These are phyloP conservation scores for Populus ilicifolia DNA, from an alignment of 345 rosid species.

Conservation along the genomic window DNA sequence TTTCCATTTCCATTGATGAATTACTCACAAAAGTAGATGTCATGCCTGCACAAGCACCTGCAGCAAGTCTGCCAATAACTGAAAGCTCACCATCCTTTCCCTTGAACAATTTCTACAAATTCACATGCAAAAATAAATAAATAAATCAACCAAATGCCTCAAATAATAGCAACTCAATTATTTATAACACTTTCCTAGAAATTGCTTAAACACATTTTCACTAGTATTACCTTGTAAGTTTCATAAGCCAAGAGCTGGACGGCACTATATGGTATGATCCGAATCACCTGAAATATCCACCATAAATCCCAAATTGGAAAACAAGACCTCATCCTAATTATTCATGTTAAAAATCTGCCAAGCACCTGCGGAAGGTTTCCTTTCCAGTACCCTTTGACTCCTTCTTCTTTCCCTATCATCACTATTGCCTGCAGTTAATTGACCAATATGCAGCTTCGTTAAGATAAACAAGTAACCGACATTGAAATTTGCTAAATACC, in stretches of 20 bases:
- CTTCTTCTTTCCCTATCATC: constrained; percentile 82
- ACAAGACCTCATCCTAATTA: background rate
- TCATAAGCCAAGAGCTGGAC: constrained; percentile 95
- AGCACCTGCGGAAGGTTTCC: constrained; percentile 96
- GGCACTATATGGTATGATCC: constrained; percentile 89
- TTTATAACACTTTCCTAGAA: background rate
- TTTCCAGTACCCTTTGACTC: constrained; percentile 96
- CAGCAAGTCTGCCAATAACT: constrained; percentile 85
- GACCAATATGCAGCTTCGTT: constrained; percentile 5
- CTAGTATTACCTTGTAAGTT: constrained; percentile 64
- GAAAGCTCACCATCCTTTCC: constrained; percentile 78
- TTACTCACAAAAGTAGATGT: constrained; percentile 89
- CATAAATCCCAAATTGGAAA: constrained; percentile 20
- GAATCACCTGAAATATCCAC: constrained; percentile 59
- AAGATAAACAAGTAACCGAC: background rate
- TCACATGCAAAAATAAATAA: constrained; percentile 14
- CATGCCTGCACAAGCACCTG: constrained; percentile 99
- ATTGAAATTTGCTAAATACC: constrained; percentile 32
- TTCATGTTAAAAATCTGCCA: background rate
- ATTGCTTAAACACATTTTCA: background rate
- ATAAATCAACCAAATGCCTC: constrained; percentile 8
- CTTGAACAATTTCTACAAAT: constrained; percentile 65
- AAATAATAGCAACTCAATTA: background rate
- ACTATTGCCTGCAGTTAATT: constrained; percentile 56
- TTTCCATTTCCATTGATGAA: background rate